These are phyloP conservation scores for Fusarium sarcochroum DNA, from an alignment of 2,329 filamentous ascomycete species.

Conservation along the genomic window DNA sequence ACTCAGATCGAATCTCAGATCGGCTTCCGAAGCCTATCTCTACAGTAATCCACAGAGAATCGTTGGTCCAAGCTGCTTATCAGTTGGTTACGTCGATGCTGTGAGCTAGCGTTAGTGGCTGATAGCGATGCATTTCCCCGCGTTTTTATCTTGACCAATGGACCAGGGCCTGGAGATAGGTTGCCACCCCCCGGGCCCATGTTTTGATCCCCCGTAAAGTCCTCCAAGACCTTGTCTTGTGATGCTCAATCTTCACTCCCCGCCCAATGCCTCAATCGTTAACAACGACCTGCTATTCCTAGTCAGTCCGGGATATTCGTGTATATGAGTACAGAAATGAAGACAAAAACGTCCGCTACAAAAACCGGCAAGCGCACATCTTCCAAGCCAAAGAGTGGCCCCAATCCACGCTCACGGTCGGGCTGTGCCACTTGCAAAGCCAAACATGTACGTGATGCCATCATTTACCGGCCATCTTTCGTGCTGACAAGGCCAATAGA, in stretches of 20 bases:
- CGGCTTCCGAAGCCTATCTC: constrained; percentile 26
- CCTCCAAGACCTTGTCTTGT: constrained; percentile 6
- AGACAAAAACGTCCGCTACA: constrained; percentile 24
- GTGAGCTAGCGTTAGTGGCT: constrained; percentile 28
- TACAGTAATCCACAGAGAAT: neutral
- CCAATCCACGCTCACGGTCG: constrained; percentile 48
- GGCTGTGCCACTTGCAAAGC: constrained; percentile 52
- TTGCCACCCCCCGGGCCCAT: constrained; percentile 27
- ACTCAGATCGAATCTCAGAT: neutral
- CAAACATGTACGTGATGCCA: constrained; percentile 40
- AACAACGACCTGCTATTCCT: neutral
- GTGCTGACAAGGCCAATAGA: constrained; percentile 21
- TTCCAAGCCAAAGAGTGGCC: constrained; percentile 30
- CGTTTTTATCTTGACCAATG: constrained; percentile 41
- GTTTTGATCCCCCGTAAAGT: neutral
- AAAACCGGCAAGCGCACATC: constrained; percentile 25
- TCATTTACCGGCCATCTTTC: neutral
- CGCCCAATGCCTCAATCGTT: neutral
- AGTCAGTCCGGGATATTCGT: neutral
- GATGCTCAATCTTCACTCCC: constrained; percentile 17
- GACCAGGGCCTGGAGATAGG: constrained; percentile 15
- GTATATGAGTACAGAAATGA: constrained; percentile 8
- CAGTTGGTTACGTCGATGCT: constrained; percentile 18
- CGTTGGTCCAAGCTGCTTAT: constrained; percentile 27
- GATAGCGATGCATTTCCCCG: constrained; percentile 43